These are phyloP conservation scores for Alternaria arborescens DNA, from an alignment of 2,329 filamentous ascomycete genomes.

Conservation along the genomic window DNA sequence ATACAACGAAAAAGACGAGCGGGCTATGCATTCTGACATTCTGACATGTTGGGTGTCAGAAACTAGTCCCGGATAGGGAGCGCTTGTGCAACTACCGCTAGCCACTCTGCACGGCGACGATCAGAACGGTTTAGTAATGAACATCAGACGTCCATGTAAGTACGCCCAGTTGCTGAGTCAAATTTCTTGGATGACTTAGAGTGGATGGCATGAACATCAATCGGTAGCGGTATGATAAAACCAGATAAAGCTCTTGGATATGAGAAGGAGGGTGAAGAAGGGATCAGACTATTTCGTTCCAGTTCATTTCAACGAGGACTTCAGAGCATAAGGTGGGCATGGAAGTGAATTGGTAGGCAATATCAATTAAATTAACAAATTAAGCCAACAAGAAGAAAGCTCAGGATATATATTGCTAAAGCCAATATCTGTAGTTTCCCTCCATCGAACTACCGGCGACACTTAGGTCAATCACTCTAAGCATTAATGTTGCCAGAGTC, in stretches of 20 bases:
- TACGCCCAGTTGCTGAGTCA: not conserved
- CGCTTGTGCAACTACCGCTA: not conserved
- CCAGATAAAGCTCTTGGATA: not conserved
- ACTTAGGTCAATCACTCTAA: not conserved
- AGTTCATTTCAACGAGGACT: not conserved
- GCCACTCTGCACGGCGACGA: not conserved
- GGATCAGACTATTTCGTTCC: not conserved
- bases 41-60: not conserved
- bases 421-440: not conserved
- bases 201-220: not conserved
- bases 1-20: not conserved
- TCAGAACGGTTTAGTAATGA: not conserved
- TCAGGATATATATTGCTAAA: not conserved
- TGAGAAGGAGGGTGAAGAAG: not conserved
- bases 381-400: not conserved
- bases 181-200: not conserved
- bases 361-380: not conserved
- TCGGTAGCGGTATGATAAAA: not conserved
- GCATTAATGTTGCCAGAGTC: slow-evolving; percentile 14
- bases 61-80: not conserved
- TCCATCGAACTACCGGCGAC: not conserved
- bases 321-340: not conserved
- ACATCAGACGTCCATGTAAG: not conserved
- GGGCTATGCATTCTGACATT: not conserved
- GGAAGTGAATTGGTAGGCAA: not conserved